These are phyloP conservation scores for Porphyra umbilicalis DNA, from an alignment of 31 red algal species.

Conservation along the genomic window DNA sequence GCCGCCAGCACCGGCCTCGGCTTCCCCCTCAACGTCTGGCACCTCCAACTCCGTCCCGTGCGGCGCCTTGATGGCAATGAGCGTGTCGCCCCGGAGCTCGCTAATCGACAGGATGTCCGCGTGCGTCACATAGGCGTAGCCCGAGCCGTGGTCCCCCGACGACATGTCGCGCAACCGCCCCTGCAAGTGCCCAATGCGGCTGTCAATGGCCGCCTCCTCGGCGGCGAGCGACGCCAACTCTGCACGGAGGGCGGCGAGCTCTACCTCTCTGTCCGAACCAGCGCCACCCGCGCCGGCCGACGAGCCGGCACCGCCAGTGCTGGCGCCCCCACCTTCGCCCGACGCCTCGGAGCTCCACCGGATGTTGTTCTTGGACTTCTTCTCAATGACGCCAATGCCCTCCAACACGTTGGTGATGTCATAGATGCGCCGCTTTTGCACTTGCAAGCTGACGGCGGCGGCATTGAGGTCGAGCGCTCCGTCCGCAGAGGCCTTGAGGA, in stretches of 20 bases:
- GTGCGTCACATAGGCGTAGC: constrained; percentile 89
- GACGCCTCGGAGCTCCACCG: constrained; percentile 68
- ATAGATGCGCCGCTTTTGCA: constrained; percentile 97
- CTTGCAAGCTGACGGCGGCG: constrained; percentile 67
- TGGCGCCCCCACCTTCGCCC: neutral
- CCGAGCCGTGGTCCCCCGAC: constrained; percentile 51
- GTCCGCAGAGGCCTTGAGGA: constrained; percentile 70
- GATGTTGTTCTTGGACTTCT: constrained; percentile 97
- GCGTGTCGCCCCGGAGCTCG: constrained; percentile 78
- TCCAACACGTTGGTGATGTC: constrained; percentile 99
- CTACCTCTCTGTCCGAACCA: constrained; percentile 33
- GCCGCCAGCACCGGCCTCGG: constrained; percentile 28
- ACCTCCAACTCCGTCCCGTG: constrained; percentile 94
- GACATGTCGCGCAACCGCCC: constrained; percentile 37
- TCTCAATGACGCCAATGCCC: constrained; percentile 99
- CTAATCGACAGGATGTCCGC: constrained; percentile 91
- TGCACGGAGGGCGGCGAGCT: constrained; percentile 45
- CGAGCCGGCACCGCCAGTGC: no score
- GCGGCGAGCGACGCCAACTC: constrained; percentile 49
- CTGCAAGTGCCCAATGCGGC: constrained; percentile 50
- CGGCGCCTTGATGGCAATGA: constrained; percentile 96
- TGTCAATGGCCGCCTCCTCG: constrained; percentile 54
- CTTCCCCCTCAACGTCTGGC: constrained; percentile 57
- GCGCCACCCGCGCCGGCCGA: neutral
- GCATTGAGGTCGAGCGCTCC: constrained; percentile 89